Evolutionary conservation across 2,329 filamentous ascomycete genomes (phyloP).

Genomic region (Colletotrichum siamense): DNA sequence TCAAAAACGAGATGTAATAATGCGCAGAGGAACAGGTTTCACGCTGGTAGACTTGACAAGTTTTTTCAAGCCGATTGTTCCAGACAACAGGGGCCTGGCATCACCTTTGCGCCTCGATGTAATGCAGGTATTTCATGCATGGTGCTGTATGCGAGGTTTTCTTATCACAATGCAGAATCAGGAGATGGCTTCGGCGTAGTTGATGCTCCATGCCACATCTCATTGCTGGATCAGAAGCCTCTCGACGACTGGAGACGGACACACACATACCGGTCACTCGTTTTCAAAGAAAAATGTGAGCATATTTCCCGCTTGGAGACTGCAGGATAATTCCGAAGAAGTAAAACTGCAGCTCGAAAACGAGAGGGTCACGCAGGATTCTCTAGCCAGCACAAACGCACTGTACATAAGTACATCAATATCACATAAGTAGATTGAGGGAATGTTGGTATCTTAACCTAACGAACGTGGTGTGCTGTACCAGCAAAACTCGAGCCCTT

Average conservation of each 20-base stretch:
- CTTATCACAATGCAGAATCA: neutral
- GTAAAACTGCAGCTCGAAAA: neutral
- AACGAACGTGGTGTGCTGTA: neutral
- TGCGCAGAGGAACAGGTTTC: neutral
- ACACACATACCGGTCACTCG: neutral
- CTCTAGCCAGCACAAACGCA: neutral
- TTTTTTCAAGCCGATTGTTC: neutral
- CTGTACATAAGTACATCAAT: neutral
- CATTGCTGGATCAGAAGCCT: neutral
- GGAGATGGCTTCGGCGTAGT: neutral
- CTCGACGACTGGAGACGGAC: neutral
- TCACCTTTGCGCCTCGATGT: neutral
- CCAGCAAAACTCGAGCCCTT: neutral
- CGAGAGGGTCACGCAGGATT: neutral
- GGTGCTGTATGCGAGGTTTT: neutral
- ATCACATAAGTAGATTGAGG: neutral
- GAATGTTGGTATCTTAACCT: conserved; percentile 11
- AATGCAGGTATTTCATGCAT: neutral
- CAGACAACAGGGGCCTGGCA: neutral
- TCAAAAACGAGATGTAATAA: neutral
- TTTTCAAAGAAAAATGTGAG: neutral
- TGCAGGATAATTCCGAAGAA: neutral
- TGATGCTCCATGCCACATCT: neutral
- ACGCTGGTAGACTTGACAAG: neutral
- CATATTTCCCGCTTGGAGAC: neutral